Evolutionary conservation across 345 rosid species (phyloP).

Genomic region (Dimocarpus longan): DNA sequence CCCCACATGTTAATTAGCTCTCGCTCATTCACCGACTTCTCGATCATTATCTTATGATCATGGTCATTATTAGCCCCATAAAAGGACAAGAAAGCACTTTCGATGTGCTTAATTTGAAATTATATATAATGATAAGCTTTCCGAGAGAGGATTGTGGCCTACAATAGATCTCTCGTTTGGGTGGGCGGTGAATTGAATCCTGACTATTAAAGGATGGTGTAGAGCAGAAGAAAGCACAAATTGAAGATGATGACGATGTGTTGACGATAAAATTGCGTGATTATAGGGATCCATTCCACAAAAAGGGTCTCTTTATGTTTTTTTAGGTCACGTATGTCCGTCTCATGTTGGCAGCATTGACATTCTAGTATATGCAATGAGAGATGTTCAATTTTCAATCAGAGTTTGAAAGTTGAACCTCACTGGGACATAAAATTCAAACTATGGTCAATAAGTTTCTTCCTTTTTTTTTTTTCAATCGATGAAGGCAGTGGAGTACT

Average conservation of each 20-base stretch:
- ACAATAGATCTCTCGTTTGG: background rate
- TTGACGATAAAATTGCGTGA: constrained; percentile 1
- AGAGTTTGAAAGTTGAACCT: background rate
- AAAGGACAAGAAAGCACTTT: constrained; percentile 27
- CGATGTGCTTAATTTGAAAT: background rate
- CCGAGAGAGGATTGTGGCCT: background rate
- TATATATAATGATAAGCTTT: background rate
- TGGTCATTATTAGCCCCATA: background rate
- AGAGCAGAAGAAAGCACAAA: background rate
- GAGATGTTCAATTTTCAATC: background rate
- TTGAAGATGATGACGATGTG: background rate
- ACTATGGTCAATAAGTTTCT: background rate
- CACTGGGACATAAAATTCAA: background rate
- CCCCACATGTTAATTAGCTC: background rate
- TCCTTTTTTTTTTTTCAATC: background rate
- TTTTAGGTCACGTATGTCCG: background rate
- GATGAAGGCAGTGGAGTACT: background rate
- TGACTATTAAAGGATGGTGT: background rate
- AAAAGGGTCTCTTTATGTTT: background rate
- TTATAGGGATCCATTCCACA: background rate
- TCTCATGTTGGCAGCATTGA: background rate
- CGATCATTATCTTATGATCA: background rate
- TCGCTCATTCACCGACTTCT: background rate
- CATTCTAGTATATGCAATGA: background rate
- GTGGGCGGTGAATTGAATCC: constrained; percentile 1